These are phyloP conservation scores for Xylogone sp. DNA, from an alignment of 2,329 filamentous ascomycete genomes.

Conservation along the genomic window DNA sequence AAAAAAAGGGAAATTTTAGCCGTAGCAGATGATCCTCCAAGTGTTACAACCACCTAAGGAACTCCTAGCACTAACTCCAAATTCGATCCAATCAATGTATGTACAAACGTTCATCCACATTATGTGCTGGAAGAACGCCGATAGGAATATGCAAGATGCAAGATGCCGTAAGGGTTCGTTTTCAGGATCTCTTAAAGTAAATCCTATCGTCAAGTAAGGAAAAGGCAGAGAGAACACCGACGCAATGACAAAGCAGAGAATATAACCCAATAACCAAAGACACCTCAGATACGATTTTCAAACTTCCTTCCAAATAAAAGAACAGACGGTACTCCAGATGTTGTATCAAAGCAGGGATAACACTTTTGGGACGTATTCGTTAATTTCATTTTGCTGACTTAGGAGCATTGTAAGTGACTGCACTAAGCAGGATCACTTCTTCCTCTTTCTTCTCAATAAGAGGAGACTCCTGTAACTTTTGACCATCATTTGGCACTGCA, in stretches of 20 bases:
- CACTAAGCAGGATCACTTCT: slow-evolving; percentile 2
- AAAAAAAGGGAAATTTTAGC: too few relatives aligned
- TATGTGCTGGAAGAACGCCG: too few relatives aligned
- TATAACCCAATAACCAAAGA: background rate
- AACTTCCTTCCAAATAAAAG: background rate
- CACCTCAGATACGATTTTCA: background rate
- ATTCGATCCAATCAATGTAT: too few relatives aligned
- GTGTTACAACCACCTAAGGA: too few relatives aligned
- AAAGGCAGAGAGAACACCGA: background rate
- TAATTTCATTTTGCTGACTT: background rate
- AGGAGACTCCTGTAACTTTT: background rate
- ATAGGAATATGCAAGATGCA: background rate
- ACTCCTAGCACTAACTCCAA: too few relatives aligned
- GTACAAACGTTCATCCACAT: too few relatives aligned
- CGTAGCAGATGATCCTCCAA: too few relatives aligned
- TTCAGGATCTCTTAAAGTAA: background rate
- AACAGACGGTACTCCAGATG: background rate
- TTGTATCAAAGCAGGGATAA: background rate
- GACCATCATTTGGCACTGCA: too few relatives aligned
- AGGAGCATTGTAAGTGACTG: background rate
- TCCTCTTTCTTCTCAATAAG: background rate
- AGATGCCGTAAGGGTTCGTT: background rate
- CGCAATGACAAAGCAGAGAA: background rate
- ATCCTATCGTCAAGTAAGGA: background rate
- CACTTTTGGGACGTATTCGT: background rate